Base-by-base conservation (phyloP, 768 basidiomycete genomes). In the Agrocybe praecox region DNA sequence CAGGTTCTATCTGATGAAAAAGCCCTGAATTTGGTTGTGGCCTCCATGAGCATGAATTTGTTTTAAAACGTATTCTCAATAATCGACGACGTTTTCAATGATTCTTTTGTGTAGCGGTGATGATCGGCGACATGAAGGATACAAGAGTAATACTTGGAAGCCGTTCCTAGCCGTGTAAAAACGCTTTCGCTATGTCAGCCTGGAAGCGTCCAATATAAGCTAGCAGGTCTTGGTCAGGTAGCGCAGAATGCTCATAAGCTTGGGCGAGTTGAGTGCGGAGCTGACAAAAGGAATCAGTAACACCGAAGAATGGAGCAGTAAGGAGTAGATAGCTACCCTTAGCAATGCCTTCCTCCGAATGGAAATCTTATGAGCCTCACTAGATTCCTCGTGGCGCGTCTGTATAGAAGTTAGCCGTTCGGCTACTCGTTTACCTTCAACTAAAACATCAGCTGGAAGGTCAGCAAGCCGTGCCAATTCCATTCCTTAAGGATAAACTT, bases 381-480 rank as follows among this genome's bases (percentile, higher is more conserved):
- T 92, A 42, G 84, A 79, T 70, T 80, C 80, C 67, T 88, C 77
- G 43, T 81, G 72, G 56, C 75, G 79, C 3, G 77, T 76, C 55
- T 91, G 84, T 8, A 87, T 70, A 19, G 81, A 81, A 3, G 79
- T 72, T 10, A 97, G 80, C 9, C 71, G 74, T 14, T 77, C 76
- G 2, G 92, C 83, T 0, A 92, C 83, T 53, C 83, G 75, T 56
- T 73, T 80, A 6, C 82, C 87, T 68, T 90, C 86, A 4, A 65
- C 59, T 42, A 95, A 68, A 12, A 96, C 84, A 46, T 90, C 83
- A 0, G 69, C 59, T 0, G 96, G 96, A 0, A 99, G 76, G 65
- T 95, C 93, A 0, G 94, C 95, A 6, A 96, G 80, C 46, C 85
- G 84, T 12, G 96, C 95, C 23, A 98, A 82, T 62, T 97, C 91